Conservation (phyloP, 2,329 filamentous ascomycete genomes). For the Furcasterigmium furcatum region DNA sequence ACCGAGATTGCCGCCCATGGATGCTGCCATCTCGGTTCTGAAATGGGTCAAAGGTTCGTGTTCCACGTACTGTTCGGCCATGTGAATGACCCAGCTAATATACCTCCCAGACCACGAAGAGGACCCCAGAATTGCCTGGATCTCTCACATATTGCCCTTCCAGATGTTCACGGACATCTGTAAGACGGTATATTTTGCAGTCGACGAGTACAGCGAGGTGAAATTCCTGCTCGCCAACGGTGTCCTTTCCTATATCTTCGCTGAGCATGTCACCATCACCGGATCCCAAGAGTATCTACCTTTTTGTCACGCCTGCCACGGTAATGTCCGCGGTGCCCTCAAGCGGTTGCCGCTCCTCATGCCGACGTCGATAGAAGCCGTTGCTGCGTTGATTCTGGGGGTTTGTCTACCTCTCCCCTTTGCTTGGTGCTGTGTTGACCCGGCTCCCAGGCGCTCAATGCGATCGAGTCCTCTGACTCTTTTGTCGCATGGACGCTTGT, state of each 20-base stretch:
- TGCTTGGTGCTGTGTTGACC: not conserved
- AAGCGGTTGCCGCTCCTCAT: constrained; percentile 24
- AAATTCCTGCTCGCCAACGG: constrained; percentile 31
- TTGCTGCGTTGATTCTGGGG: constrained; percentile 29
- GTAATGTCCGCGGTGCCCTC: constrained; percentile 21
- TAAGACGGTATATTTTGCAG: constrained; percentile 29
- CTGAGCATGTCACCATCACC: constrained; percentile 21
- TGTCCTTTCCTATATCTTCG: constrained; percentile 29
- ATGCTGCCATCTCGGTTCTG: constrained; percentile 20
- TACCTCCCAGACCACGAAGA: constrained; percentile 9
- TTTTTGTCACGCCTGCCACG: constrained; percentile 19
- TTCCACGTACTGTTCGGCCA: too few relatives aligned
- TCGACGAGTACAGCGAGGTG: constrained; percentile 24
- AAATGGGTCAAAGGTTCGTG: constrained; percentile 27
- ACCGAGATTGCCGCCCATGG: constrained; percentile 20
- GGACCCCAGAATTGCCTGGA: constrained; percentile 21
- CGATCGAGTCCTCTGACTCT: constrained; percentile 26
- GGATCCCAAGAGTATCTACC: constrained; percentile 13
- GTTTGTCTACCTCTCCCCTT: constrained; percentile 14
- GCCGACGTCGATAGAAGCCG: constrained; percentile 23
- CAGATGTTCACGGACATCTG: constrained; percentile 24
- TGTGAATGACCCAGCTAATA: constrained; percentile 12
- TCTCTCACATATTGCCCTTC: constrained; percentile 27
- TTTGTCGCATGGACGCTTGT: constrained; percentile 29
- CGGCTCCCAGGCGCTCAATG: constrained; percentile 23